Evolutionary conservation across 2,329 filamentous ascomycete species (phyloP).

Genomic region (Ascomycota sp.): DNA sequence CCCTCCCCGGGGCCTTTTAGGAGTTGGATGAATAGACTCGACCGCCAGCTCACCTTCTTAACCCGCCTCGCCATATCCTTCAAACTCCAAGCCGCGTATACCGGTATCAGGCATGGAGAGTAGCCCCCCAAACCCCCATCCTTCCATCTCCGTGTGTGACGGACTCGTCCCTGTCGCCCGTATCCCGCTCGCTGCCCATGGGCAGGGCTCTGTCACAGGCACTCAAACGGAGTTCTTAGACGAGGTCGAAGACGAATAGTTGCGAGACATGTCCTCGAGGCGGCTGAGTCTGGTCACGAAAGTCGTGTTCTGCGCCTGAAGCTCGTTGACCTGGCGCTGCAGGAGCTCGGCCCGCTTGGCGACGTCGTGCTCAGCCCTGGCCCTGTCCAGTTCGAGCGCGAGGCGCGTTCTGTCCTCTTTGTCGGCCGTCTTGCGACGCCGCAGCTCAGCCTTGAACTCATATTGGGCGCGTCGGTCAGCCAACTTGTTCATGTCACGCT

Average conservation of each 20-base stretch:
- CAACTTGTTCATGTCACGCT: slow-evolving; percentile 41
- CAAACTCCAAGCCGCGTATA: no score
- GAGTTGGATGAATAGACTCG: no score
- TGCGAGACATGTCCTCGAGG: slow-evolving; percentile 18
- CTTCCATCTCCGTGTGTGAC: no score
- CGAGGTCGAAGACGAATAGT: background rate
- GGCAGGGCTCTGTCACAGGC: no score
- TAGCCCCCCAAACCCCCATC: no score
- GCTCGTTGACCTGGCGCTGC: slow-evolving; percentile 31
- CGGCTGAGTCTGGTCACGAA: slow-evolving; percentile 33
- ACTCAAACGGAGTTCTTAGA: no score
- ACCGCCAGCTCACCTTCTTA: no score
- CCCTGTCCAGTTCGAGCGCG: slow-evolving; percentile 29
- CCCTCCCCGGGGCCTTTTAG: no score
- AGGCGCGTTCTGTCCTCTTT: slow-evolving; percentile 30
- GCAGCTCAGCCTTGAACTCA: slow-evolving; percentile 34
- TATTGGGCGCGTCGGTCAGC: slow-evolving; percentile 44
- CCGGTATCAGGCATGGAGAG: no score
- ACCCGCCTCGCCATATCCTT: no score
- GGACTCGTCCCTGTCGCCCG: no score
- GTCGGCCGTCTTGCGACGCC: slow-evolving; percentile 28
- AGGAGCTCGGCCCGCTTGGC: slow-evolving; percentile 34
- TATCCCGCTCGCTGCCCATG: no score
- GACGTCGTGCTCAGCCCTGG: slow-evolving; percentile 28
- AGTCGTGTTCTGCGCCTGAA: slow-evolving; percentile 39